A percentile compares a stretch with the other conserved stretches of the same genome.
phyloP scores from a whole-genome alignment of 2,329 filamentous ascomycete genomes.

The Trichoderma sp. region DNA sequence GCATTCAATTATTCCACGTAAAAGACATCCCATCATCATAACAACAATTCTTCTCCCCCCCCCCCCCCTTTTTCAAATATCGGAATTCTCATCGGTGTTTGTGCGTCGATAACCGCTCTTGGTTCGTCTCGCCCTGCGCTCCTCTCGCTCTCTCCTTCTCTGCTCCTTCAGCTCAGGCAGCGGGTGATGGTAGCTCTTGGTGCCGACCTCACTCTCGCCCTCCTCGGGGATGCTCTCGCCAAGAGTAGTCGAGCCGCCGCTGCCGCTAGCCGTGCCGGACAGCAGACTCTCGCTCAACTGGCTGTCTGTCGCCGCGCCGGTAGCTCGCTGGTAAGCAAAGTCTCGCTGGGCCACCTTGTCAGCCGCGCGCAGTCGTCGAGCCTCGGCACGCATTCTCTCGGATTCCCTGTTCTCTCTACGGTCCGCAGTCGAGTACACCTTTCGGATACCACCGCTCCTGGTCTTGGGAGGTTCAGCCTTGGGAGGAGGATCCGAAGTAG shows the following conservation, averaged over 20 bases:
- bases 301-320: slow-evolving; percentile 36
- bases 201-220: slow-evolving; percentile 52
- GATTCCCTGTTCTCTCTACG: slow-evolving; percentile 54
- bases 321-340: slow-evolving; percentile 56
- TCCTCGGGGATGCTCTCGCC: slow-evolving; percentile 23
- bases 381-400: slow-evolving; percentile 59
- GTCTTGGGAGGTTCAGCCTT: slow-evolving; percentile 36
- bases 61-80: background rate
- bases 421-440: slow-evolving; percentile 63
- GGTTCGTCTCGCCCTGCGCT: slow-evolving; percentile 39
- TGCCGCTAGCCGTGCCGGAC: slow-evolving; percentile 36
- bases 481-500: slow-evolving; percentile 54
- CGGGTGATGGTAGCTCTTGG: slow-evolving; percentile 59
- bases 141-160: slow-evolving; percentile 37
- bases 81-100: slow-evolving; percentile 36
- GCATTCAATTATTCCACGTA: background rate
- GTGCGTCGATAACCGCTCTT: slow-evolving; percentile 37
- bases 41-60: background rate
- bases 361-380: slow-evolving; percentile 56
- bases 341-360: slow-evolving; percentile 50
- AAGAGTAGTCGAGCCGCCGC: slow-evolving; percentile 30
- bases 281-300: slow-evolving; percentile 38
- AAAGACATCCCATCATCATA: background rate
- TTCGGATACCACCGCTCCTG: slow-evolving; percentile 54
- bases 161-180: slow-evolving; percentile 53